These are phyloP conservation scores for Tetrastigma voinierianum DNA, from an alignment of 164 flowering plant species.

Conservation along the genomic window DNA sequence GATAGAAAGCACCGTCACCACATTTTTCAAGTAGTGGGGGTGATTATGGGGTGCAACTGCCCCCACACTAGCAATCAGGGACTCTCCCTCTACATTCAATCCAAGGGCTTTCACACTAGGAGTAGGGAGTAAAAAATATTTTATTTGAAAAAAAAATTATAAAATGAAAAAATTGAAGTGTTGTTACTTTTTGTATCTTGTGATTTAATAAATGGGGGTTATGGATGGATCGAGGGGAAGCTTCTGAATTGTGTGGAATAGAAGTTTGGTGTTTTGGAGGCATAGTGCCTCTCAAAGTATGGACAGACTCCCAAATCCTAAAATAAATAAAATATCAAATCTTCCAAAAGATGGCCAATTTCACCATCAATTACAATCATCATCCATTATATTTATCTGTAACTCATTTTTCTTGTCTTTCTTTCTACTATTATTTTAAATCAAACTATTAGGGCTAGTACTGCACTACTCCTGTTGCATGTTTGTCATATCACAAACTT, in stretches of 20 bases:
- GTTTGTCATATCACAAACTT: slow-evolving; percentile 1
- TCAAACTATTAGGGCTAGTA: neutral
- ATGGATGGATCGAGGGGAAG: neutral
- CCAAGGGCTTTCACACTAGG: too few species aligned
- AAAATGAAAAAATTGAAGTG: too few species aligned
- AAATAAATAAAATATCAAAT: neutral
- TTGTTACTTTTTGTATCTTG: too few species aligned
- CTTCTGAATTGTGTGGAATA: slow-evolving; percentile 6
- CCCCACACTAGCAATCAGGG: neutral
- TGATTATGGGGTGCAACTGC: neutral
- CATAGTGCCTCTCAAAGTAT: slow-evolving; percentile 35
- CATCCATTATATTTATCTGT: slow-evolving; percentile 21
- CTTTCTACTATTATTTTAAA: slow-evolving; percentile 4
- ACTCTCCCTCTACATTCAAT: neutral
- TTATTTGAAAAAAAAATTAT: too few species aligned
- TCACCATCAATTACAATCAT: slow-evolving; percentile 10
- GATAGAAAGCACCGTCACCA: slow-evolving; percentile 16
- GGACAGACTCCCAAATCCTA: slow-evolving; percentile 25
- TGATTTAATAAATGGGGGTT: too few species aligned
- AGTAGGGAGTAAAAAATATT: too few species aligned
- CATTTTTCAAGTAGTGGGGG: neutral
- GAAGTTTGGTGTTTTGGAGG: slow-evolving; percentile 10
- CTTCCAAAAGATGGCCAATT: slow-evolving; percentile 4
- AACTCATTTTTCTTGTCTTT: slow-evolving; percentile 10
- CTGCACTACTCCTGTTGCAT: neutral